Percentiles rank a stretch among this genome's conserved stretches.
Conservation (phyloP, 352 stramenopile species). For the Globisporangium emineosum region DNA sequence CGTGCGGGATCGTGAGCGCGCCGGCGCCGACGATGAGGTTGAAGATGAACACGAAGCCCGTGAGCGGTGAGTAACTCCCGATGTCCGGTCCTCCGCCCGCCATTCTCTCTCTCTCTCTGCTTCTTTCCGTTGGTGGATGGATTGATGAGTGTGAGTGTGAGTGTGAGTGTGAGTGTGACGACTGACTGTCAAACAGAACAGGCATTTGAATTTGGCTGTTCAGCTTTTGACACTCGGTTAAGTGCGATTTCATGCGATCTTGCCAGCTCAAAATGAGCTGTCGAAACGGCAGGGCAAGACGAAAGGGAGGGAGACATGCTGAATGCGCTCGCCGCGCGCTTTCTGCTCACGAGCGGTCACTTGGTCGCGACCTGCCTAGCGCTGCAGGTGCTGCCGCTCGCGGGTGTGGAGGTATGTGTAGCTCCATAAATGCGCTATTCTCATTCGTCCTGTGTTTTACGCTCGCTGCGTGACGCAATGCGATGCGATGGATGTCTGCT, state of each 20-base stretch:
- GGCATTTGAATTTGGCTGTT: background rate
- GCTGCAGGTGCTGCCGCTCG: constrained; percentile 5
- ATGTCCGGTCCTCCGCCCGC: constrained; percentile 41
- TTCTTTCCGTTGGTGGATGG: background rate
- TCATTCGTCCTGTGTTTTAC: background rate
- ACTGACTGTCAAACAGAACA: background rate
- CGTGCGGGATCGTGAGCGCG: constrained; percentile 82
- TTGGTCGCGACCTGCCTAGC: constrained; percentile 52
- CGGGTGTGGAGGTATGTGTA: constrained; percentile 4
- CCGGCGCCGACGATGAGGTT: constrained; percentile 88
- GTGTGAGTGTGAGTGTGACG: no score
- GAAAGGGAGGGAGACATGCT: background rate
- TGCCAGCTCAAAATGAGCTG: constrained; percentile 1
- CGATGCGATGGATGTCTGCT: background rate
- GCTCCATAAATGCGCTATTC: background rate
- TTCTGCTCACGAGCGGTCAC: constrained; percentile 60
- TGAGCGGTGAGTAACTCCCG: constrained; percentile 81
- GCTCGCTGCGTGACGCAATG: background rate
- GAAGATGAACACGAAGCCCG: constrained; percentile 90
- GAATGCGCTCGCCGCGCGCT: constrained; percentile 35
- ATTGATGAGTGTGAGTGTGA: background rate
- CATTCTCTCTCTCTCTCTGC: constrained; percentile 27
- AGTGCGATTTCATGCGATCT: constrained; percentile 6
- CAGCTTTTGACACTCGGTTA: background rate
- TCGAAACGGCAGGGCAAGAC: background rate